Conservation (phyloP, 2,329 filamentous ascomycete species). For the Diaporthe sp. region DNA sequence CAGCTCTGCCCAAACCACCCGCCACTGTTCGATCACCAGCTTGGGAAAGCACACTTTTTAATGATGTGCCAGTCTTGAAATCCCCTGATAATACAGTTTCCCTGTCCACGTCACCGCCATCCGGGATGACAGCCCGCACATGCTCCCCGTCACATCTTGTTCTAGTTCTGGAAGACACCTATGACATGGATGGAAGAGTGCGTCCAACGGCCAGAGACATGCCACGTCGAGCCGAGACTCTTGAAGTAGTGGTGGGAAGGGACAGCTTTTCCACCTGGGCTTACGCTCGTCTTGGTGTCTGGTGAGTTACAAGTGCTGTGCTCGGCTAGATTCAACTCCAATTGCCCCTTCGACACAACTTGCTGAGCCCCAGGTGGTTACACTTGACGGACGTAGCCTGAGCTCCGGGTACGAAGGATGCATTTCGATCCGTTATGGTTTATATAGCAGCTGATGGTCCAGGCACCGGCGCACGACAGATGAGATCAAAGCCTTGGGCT, state of each 20-base stretch:
- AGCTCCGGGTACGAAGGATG: background rate
- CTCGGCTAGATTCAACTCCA: background rate
- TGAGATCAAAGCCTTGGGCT: background rate
- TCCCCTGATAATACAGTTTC: too few relatives aligned
- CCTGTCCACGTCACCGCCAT: background rate
- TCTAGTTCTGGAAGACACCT: background rate
- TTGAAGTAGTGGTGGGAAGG: constrained; percentile 1
- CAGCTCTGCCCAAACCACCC: background rate
- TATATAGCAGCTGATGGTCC: background rate
- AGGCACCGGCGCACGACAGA: background rate
- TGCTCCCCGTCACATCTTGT: background rate
- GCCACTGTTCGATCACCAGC: background rate
- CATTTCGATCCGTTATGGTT: background rate
- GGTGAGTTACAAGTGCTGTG: background rate
- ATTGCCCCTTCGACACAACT: background rate
- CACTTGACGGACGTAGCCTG: background rate
- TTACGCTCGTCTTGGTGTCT: background rate
- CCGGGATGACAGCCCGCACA: background rate
- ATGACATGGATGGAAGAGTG: background rate
- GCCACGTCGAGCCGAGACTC: constrained; percentile 26
- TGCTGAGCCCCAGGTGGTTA: background rate
- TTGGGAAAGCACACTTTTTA: background rate
- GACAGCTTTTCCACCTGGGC: background rate
- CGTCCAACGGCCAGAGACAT: background rate
- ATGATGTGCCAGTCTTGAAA: background rate